Base-by-base conservation (phyloP, 495 filamentous ascomycete genomes). In the Aspergillus steynii region DNA sequence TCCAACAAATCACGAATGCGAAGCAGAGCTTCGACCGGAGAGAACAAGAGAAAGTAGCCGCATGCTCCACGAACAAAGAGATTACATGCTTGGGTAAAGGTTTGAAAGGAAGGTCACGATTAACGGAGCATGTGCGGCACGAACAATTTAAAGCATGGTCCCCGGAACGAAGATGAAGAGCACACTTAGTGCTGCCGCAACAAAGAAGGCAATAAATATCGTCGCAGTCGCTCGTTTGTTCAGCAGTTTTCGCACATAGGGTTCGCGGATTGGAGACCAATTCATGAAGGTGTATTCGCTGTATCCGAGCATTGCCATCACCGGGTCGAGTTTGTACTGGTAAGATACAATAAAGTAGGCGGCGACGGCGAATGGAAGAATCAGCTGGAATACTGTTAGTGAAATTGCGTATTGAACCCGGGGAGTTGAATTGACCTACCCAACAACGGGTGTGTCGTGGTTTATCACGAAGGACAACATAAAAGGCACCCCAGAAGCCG, bases 221-320 rank as follows among this genome's bases (percentile, higher is more conserved):
- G 91, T 90, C 77, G 91, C 90, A 27, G 90, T 65, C 0, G 94
- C 88, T 46, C 95, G 88, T 73, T 92, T 92, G 59, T 82, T 85
- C 53, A 98, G 81, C 6, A 97, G 84, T 64, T 86, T 88, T 42
- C 91, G 88, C 32, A 98, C 89, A 66, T 93, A 99, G 0, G 92
- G 90, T 71, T 99, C 95, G 50, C 87, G 85, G 55, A 99, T 89
- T 3, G 86, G 85, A 14, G 87, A 86, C 81, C 94, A 97, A 66
- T 86, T 87, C 83, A 96, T 90, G 53, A 96, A 92, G 0, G 92
- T 96, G 76, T 97, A 97, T 76, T 99, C 95, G 77, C 92, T 97
- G 68, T 86, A 86, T 32, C 93, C 94, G 25, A 90, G 63, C n/a
- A 98, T 82, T 3, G 91, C 95, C 74, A 97, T 86, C 63, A 96